Conservation (phyloP, 2,329 filamentous ascomycete genomes). For the Chalaropsis thielavioides region DNA sequence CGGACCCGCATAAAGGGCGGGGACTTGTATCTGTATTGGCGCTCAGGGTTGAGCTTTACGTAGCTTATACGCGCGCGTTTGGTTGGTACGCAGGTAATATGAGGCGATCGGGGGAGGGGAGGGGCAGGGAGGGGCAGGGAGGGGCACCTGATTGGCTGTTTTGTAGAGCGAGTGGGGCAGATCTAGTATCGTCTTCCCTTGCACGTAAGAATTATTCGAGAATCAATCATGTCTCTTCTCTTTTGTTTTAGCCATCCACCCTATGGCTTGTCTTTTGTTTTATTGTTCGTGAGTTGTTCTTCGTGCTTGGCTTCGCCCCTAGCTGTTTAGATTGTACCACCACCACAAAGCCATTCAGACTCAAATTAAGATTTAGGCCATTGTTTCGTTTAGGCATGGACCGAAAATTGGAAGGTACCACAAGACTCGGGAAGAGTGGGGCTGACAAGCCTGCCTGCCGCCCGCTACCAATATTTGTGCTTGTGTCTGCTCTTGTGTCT, state of each 20-base stretch:
- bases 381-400: no score
- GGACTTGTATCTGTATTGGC: not conserved
- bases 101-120: not conserved
- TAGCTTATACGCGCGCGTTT: constrained; percentile 1
- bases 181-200: not conserved
- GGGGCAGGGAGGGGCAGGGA: no score
- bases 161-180: not conserved
- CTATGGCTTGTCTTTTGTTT: not conserved
- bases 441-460: no score
- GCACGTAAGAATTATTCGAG: not conserved
- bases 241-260: not conserved
- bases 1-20: not conserved
- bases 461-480: no score
- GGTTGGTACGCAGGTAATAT: not conserved
- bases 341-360: not conserved
- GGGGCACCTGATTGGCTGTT: not conserved
- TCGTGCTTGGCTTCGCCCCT: not conserved
- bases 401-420: not conserved
- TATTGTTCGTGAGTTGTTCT: not conserved
- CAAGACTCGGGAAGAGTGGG: not conserved
- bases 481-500: no score
- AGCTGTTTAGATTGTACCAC: not conserved
- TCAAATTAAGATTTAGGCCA: no score
- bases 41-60: no score
- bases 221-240: not conserved